Conservation (phyloP, 345 rosid genomes). For the Hypericum perforatum region DNA sequence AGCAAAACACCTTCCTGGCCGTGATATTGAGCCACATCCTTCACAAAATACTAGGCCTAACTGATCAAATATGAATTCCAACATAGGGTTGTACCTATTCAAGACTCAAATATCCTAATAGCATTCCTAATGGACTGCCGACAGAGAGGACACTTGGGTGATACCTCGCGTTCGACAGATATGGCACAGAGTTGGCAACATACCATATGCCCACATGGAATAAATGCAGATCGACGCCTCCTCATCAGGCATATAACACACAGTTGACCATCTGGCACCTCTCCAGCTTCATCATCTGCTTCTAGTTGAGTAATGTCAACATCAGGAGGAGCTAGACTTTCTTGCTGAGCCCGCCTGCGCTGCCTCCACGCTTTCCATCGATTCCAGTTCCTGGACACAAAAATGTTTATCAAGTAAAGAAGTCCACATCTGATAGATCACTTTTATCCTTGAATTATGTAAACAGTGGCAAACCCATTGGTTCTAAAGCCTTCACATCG, state of each 20-base stretch:
- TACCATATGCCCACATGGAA: constrained; percentile 88
- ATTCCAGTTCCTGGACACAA: constrained; percentile 61
- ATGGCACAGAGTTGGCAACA: constrained; percentile 78
- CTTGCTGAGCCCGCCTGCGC: constrained; percentile 31
- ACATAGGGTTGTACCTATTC: not conserved
- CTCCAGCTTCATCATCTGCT: constrained; percentile 36
- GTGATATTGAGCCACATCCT: too few species aligned
- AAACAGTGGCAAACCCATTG: too few species aligned
- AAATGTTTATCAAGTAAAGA: not conserved
- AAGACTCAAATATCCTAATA: constrained; percentile 40
- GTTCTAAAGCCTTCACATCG: too few species aligned
- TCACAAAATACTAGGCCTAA: too few species aligned
- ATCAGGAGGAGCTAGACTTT: constrained; percentile 16
- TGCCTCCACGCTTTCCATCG: constrained; percentile 59
- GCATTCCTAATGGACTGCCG: constrained; percentile 50
- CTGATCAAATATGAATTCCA: not conserved
- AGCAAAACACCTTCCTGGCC: too few species aligned
- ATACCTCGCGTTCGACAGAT: constrained; percentile 47
- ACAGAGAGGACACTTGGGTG: constrained; percentile 84
- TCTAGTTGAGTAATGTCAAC: constrained; percentile 13
- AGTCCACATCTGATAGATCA: not conserved
- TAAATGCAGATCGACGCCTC: constrained; percentile 58
- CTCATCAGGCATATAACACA: constrained; percentile 78
- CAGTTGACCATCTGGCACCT: constrained; percentile 68
- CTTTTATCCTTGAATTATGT: too few species aligned